Conservation (phyloP, 306 rosid species). For the Ochetophila trinervis region DNA sequence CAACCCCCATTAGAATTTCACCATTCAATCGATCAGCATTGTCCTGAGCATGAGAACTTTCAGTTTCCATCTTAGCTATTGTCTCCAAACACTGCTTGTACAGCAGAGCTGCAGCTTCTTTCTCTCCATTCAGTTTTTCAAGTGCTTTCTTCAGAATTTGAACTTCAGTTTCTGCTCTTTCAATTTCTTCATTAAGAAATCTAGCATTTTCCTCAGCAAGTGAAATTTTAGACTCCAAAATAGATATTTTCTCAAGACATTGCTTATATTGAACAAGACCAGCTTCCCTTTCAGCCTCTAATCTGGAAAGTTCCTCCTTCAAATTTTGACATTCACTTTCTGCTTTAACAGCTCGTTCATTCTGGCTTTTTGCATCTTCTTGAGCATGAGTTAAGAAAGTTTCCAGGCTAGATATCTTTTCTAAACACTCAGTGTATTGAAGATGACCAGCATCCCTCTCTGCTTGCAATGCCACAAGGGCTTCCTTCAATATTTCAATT, state of each 20-base stretch:
- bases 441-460: conserved; percentile 69
- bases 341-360: conserved; percentile 58
- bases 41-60: conserved; percentile 59
- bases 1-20: conserved; percentile 52
- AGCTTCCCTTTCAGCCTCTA: conserved; percentile 69
- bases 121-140: conserved; percentile 51
- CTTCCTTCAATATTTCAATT: conserved; percentile 67
- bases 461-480: conserved; percentile 54
- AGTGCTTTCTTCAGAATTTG: conserved; percentile 51
- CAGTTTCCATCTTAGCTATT: conserved; percentile 63
- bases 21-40: conserved; percentile 43
- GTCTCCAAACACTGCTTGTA: conserved; percentile 69
- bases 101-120: conserved; percentile 51
- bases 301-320: conserved; percentile 51
- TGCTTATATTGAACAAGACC: conserved; percentile 51
- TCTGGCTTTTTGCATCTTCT: conserved; percentile 47
- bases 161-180: conserved; percentile 57
- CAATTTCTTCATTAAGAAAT: conserved; percentile 56
- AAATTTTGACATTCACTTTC: conserved; percentile 61
- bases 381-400: conserved; percentile 43
- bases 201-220: conserved; percentile 65
- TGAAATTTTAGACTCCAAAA: conserved; percentile 64
- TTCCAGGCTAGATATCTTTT: conserved; percentile 68
- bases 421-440: conserved; percentile 59
- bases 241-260: conserved; percentile 66